A percentile compares a stretch with the other conserved stretches of the same genome.
Conservation (phyloP, 2,329 filamentous ascomycete genomes). For the Diaporthe sp. region DNA sequence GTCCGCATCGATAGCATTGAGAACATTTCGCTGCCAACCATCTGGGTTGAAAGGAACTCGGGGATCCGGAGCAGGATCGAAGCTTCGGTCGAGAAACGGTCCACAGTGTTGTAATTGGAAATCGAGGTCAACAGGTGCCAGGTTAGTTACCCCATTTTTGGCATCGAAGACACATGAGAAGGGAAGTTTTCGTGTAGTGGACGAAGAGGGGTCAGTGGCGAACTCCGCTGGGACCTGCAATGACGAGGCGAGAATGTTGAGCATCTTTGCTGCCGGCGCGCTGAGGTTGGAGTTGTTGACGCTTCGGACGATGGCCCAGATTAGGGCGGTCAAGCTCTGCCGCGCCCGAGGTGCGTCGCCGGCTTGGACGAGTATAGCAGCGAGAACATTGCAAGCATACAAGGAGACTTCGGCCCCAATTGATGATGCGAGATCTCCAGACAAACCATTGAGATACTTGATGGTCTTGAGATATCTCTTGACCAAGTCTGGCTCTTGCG, state of each 20-base stretch:
- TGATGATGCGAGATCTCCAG: constrained; percentile 46
- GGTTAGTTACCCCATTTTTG: constrained; percentile 10
- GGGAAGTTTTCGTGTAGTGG: background rate
- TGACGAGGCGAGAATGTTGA: constrained; percentile 17
- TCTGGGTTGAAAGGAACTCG: constrained; percentile 80
- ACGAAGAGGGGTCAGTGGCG: background rate
- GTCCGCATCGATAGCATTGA: constrained; percentile 79
- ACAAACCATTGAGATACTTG: constrained; percentile 59
- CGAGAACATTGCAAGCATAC: constrained; percentile 52
- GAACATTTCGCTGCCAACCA: constrained; percentile 79
- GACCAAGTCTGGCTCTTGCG: constrained; percentile 56
- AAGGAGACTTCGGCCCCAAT: constrained; percentile 52
- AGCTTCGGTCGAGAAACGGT: constrained; percentile 80
- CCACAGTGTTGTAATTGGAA: constrained; percentile 79
- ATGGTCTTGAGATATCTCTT: constrained; percentile 62
- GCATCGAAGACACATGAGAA: constrained; percentile 27
- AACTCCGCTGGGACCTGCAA: constrained; percentile 21
- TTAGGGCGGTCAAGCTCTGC: constrained; percentile 38
- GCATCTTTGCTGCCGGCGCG: background rate
- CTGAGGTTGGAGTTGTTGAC: constrained; percentile 36
- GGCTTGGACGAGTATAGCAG: constrained; percentile 29
- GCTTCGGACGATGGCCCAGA: constrained; percentile 41
- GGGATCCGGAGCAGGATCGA: constrained; percentile 75
- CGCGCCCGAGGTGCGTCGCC: background rate
- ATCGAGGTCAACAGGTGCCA: constrained; percentile 48